These are phyloP conservation scores for Zelonia costaricensis DNA, from an alignment of 208 protist genomes.

Conservation along the genomic window DNA sequence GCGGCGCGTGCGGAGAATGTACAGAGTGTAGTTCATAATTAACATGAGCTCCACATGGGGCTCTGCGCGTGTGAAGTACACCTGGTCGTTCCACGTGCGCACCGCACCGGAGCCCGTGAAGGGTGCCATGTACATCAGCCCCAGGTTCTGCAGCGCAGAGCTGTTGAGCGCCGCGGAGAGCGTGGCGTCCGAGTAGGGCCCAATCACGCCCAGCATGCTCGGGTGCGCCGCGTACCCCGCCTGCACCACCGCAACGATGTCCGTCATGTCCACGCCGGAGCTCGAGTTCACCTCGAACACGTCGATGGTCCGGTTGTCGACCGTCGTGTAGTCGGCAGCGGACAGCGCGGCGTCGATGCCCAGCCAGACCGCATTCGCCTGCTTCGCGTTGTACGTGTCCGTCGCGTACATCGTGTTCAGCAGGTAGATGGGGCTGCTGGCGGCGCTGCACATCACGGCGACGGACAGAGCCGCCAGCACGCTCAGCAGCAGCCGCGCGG, in stretches of 20 bases:
- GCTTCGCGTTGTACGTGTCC: background rate
- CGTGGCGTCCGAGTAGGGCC: constrained; percentile 27
- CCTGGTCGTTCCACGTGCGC: constrained; percentile 33
- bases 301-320: constrained; percentile 7
- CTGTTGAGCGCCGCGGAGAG: constrained; percentile 7
- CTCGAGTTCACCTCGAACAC: background rate
- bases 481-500: too few relatives aligned
- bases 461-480: too few relatives aligned
- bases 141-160: constrained; percentile 10
- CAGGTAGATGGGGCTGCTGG: constrained; percentile 1
- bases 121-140: constrained; percentile 29
- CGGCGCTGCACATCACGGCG: background rate
- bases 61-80: constrained; percentile 44
- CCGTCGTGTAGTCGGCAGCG: constrained; percentile 9
- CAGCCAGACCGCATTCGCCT: constrained; percentile 7
- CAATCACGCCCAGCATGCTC: constrained; percentile 12
- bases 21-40: constrained; percentile 33
- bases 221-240: background rate
- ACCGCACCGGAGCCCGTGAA: constrained; percentile 32
- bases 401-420: constrained; percentile 4
- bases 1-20: constrained; percentile 21
- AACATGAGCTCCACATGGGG: constrained; percentile 33
- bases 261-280: background rate
- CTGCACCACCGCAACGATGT: constrained; percentile 1
- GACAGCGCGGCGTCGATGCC: constrained; percentile 30